Evolutionary conservation across 768 basidiomycete species (phyloP).

Genomic region (Leccinum fibrillosum): DNA sequence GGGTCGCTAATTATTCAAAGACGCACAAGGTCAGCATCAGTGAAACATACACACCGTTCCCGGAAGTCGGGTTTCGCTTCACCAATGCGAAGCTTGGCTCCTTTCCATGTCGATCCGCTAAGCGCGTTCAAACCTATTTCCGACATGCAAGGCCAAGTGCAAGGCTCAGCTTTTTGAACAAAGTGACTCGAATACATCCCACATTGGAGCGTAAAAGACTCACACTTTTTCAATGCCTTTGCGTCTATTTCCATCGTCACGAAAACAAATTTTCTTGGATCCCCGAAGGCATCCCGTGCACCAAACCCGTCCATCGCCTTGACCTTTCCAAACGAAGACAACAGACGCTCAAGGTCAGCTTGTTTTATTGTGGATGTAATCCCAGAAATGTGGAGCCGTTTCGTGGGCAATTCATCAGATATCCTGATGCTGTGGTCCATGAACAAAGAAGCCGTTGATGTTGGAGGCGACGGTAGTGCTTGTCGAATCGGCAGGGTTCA

Average conservation of each 20-base stretch:
- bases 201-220: slow-evolving; percentile 16
- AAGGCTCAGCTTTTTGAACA: not conserved
- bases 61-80: slow-evolving; percentile 77
- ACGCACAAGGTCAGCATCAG: not conserved
- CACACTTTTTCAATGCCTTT: slow-evolving; percentile 63
- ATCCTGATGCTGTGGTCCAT: slow-evolving; percentile 1
- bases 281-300: slow-evolving; percentile 56
- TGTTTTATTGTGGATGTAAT: slow-evolving; percentile 62
- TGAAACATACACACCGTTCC: slow-evolving; percentile 45
- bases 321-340: slow-evolving; percentile 67
- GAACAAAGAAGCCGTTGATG: not conserved
- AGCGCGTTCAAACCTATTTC: slow-evolving; percentile 66
- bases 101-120: slow-evolving; percentile 85
- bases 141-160: slow-evolving; percentile 3
- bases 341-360: slow-evolving; percentile 53
- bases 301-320: slow-evolving; percentile 70
- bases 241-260: slow-evolving; percentile 66
- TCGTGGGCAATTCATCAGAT: slow-evolving; percentile 36
- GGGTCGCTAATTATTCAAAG: not conserved
- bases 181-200: not conserved
- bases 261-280: slow-evolving; percentile 69
- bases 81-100: slow-evolving; percentile 77
- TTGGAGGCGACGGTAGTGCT: not conserved
- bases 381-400: slow-evolving; percentile 73
- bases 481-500: not conserved